Conservation (phyloP, 2,329 filamentous ascomycete genomes). For the Diaporthe batatas region DNA sequence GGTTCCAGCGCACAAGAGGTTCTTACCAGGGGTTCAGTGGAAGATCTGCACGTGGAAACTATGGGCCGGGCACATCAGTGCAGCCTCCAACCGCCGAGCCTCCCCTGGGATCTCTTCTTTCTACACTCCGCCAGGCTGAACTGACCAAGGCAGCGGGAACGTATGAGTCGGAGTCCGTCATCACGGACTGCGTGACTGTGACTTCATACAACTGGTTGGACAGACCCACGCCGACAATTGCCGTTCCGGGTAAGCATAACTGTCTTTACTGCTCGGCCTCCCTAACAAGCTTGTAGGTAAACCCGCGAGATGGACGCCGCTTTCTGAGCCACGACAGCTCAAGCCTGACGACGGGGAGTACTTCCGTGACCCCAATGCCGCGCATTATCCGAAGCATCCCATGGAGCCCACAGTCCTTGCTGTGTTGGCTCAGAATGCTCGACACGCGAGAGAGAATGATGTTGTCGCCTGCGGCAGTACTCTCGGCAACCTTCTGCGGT, state of each 20-base stretch:
- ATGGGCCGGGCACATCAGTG: background rate
- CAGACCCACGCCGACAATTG: constrained; percentile 46
- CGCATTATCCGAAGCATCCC: constrained; percentile 62
- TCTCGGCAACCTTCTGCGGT: constrained; percentile 71
- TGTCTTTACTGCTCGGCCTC: background rate
- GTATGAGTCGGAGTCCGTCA: constrained; percentile 43
- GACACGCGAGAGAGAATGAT: constrained; percentile 59
- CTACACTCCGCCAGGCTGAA: constrained; percentile 38
- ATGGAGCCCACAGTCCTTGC: constrained; percentile 62
- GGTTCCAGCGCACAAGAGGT: constrained; percentile 3
- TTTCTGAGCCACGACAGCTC: constrained; percentile 50
- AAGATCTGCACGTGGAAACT: background rate
- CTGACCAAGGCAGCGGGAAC: constrained; percentile 42
- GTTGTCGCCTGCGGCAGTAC: constrained; percentile 73
- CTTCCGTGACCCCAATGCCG: constrained; percentile 68
- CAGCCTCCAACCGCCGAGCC: constrained; percentile 40
- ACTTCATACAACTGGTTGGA: constrained; percentile 56
- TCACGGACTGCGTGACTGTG: constrained; percentile 47
- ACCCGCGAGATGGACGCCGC: constrained; percentile 65
- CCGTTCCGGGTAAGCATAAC: constrained; percentile 51
- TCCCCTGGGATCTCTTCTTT: constrained; percentile 45
- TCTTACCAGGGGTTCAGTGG: background rate
- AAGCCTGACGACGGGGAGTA: constrained; percentile 62
- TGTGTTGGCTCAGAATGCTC: constrained; percentile 53
- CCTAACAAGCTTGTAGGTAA: constrained; percentile 54